A percentile compares a stretch with the other conserved stretches of the same genome.
Evolutionary conservation across 257 asterid genomes (phyloP).

Genomic region (Fraxinus pennsylvanica): DNA sequence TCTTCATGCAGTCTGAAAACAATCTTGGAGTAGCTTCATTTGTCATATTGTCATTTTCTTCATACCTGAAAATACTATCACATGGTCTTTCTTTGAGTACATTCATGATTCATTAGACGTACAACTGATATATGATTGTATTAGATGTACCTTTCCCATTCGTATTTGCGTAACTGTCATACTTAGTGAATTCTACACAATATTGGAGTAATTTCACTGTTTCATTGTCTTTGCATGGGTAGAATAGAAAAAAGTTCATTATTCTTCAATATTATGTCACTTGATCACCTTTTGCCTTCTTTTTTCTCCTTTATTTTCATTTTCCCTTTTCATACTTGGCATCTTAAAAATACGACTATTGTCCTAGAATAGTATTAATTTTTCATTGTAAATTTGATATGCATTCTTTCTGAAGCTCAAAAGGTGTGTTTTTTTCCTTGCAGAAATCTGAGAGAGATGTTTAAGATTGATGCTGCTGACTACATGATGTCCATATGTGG

Average conservation of each 20-base stretch:
- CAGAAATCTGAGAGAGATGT: constrained; percentile 94
- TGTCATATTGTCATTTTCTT: constrained; percentile 1
- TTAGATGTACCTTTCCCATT: neutral
- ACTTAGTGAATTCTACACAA: neutral
- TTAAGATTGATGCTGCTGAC: constrained; percentile 94
- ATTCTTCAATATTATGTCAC: neutral
- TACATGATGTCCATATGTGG: constrained; percentile 99
- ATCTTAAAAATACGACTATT: neutral
- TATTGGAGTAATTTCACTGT: neutral
- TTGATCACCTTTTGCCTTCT: neutral
- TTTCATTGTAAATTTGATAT: constrained; percentile 1
- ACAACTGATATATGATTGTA: neutral
- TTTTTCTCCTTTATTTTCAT: neutral
- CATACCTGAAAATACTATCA: neutral
- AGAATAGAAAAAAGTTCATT: neutral
- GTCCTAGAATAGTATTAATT: constrained; percentile 2
- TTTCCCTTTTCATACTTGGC: neutral
- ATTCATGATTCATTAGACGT: constrained; percentile 2
- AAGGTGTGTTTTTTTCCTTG: constrained; percentile 17
- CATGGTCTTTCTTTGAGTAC: constrained; percentile 3
- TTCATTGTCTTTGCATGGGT: neutral
- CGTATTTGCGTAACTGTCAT: neutral
- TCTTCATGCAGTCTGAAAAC: neutral
- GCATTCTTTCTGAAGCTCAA: constrained; percentile 24
- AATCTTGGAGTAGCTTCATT: constrained; percentile 3